phyloP scores from a whole-genome alignment of 1,284 basidiomycete species.

The Ceratobasidium sp. region DNA sequence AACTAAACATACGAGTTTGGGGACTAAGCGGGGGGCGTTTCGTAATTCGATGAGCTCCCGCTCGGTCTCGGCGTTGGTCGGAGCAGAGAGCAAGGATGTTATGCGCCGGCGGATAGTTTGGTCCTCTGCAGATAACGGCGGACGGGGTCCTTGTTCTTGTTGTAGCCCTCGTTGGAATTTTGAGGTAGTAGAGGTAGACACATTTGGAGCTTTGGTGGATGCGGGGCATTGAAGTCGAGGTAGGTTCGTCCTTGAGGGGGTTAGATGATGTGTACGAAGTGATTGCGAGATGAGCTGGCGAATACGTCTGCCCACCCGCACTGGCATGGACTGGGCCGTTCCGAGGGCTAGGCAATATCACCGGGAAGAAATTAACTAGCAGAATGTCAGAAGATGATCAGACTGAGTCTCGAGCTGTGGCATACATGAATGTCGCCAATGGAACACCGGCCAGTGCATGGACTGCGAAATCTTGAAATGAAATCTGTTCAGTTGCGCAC shows the following conservation, averaged over 20 bases:
- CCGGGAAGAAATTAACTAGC: constrained; percentile 16
- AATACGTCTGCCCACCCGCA: constrained; percentile 38
- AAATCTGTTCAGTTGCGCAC: background rate
- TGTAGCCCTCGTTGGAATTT: background rate
- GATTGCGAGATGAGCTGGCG: constrained; percentile 37
- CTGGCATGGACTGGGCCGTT: constrained; percentile 34
- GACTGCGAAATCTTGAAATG: constrained; percentile 16
- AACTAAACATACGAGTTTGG: constrained; percentile 24
- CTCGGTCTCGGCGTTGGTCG: constrained; percentile 3
- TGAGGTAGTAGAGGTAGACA: background rate
- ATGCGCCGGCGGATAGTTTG: constrained; percentile 7
- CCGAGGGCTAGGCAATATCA: constrained; percentile 17
- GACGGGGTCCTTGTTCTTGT: background rate
- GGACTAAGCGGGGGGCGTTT: background rate
- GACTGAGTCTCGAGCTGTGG: background rate
- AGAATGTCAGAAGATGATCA: background rate
- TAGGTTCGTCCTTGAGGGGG: background rate
- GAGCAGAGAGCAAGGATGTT: constrained; percentile 4
- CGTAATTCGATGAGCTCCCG: constrained; percentile 17
- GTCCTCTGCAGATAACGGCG: background rate
- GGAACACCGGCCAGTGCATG: constrained; percentile 27
- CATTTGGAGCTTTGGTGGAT: background rate
- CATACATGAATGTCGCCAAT: constrained; percentile 19
- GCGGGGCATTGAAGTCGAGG: background rate
- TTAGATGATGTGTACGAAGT: background rate